These are phyloP conservation scores for Colletotrichum tropicicola DNA, from an alignment of 2,329 filamentous ascomycete species.

Conservation along the genomic window DNA sequence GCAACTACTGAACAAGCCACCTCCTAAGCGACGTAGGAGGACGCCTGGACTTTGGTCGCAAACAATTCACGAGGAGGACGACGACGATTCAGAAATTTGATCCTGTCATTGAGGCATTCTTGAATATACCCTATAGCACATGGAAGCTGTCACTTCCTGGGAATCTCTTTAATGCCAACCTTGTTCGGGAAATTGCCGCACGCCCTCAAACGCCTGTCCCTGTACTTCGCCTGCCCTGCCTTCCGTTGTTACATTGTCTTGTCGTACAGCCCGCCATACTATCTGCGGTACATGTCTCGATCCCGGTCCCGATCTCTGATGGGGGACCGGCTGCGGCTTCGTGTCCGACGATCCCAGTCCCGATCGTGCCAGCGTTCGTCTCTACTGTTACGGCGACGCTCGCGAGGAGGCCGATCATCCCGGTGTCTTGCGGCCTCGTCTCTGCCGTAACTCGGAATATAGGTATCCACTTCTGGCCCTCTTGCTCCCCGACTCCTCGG, in stretches of 20 bases:
- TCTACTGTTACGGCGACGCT: slow-evolving; percentile 32
- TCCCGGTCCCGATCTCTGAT: slow-evolving; percentile 48
- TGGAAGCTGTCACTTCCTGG: not conserved
- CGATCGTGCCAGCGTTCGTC: slow-evolving; percentile 43
- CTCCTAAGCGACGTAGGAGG: slow-evolving; percentile 48
- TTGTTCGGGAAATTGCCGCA: slow-evolving; percentile 13
- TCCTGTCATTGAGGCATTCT: not conserved
- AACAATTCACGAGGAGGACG: slow-evolving; percentile 78
- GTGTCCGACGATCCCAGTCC: slow-evolving; percentile 49
- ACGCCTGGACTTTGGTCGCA: slow-evolving; percentile 65
- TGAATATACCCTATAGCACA: not conserved
- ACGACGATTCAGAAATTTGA: slow-evolving; percentile 63
- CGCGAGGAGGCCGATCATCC: slow-evolving; percentile 38
- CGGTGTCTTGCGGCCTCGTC: slow-evolving; percentile 40
- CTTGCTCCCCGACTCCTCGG: slow-evolving; percentile 43
- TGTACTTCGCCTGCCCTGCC: slow-evolving; percentile 9
- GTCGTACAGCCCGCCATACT: slow-evolving; percentile 33
- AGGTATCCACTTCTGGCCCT: slow-evolving; percentile 56
- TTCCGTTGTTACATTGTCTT: not conserved
- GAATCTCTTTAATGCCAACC: slow-evolving; percentile 26
- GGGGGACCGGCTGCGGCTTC: slow-evolving; percentile 51
- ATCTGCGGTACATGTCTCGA: slow-evolving; percentile 59
- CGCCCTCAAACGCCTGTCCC: slow-evolving; percentile 22
- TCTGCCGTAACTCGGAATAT: slow-evolving; percentile 57
- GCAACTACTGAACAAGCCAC: slow-evolving; percentile 43